Evolutionary conservation across 441 rosid genomes (phyloP).

Genomic region (Pelargonium cotyledonis): DNA sequence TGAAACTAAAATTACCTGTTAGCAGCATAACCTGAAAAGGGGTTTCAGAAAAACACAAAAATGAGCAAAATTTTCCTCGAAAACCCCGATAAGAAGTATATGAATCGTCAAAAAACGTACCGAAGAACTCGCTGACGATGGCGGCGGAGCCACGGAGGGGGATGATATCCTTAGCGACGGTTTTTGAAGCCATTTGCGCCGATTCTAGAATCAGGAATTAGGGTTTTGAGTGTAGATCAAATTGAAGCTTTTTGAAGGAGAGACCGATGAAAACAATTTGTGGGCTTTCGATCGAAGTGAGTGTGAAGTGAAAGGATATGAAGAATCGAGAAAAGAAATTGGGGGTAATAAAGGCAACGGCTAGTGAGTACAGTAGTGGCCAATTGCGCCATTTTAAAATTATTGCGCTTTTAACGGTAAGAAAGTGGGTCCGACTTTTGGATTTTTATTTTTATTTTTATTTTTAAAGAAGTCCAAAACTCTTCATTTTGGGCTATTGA

Average conservation of each 20-base stretch:
- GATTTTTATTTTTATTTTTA: background rate
- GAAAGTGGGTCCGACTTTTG: background rate
- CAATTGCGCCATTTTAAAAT: background rate
- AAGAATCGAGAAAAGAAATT: background rate
- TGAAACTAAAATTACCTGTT: constrained; percentile 50
- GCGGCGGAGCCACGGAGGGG: constrained; percentile 94
- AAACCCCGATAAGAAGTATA: background rate
- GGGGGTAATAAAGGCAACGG: constrained; percentile 5
- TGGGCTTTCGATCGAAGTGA: background rate
- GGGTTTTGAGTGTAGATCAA: background rate
- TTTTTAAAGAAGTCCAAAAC: no score
- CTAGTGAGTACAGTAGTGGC: background rate
- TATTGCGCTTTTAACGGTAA: constrained; percentile 1
- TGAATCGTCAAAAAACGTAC: constrained; percentile 26
- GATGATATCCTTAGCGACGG: constrained; percentile 80
- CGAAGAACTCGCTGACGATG: constrained; percentile 90
- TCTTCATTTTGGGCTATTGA: no score
- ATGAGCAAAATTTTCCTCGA: constrained; percentile 8
- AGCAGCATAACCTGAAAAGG: constrained; percentile 79
- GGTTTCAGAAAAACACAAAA: background rate
- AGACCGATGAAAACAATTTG: background rate
- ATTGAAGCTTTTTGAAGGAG: background rate
- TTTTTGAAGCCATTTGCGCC: constrained; percentile 62
- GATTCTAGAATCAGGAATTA: background rate
- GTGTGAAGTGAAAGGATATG: background rate